Percentiles rank a stretch among this genome's conserved stretches.
Evolutionary conservation across 73 alveolate genomes (phyloP).

Genomic region (Paramecium pentaurelia): DNA sequence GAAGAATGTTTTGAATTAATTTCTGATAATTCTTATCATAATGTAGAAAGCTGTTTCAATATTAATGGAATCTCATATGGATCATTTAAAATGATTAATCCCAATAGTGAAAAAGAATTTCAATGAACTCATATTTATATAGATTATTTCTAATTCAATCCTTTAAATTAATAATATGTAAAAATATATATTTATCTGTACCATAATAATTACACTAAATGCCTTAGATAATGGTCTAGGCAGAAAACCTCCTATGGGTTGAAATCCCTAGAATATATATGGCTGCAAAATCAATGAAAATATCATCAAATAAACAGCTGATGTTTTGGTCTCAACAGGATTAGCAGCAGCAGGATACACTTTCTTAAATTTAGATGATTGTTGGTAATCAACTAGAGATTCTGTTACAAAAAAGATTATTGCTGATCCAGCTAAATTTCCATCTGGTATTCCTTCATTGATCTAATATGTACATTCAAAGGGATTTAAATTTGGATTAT

Average conservation of each 20-base stretch:
- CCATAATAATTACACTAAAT: not conserved
- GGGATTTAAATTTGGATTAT: conserved; percentile 86
- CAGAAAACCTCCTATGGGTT: conserved; percentile 81
- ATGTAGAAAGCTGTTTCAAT: not conserved
- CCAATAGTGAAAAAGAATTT: not conserved
- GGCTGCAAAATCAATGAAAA: conserved; percentile 78
- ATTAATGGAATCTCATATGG: not conserved
- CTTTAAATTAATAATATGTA: not conserved
- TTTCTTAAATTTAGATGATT: conserved; percentile 80
- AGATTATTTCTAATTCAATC: not conserved
- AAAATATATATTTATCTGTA: not conserved
- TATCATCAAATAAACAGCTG: conserved; percentile 68
- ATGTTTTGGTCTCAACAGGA: conserved; percentile 69
- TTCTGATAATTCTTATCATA: not conserved
- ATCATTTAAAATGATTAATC: not conserved
- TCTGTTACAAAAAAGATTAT: conserved; percentile 56
- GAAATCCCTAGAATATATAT: conserved; percentile 87
- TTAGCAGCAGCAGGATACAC: conserved; percentile 76
- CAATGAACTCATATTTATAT: not conserved
- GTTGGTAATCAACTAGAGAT: conserved; percentile 73
- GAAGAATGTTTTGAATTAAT: not conserved
- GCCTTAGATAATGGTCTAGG: conserved; percentile 73
- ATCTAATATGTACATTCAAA: conserved; percentile 69
- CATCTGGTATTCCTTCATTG: conserved; percentile 75
- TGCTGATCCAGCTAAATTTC: conserved; percentile 71